These are phyloP conservation scores for Trebouxia gelatinosa DNA, from an alignment of 163 green algal genomes.

Conservation along the genomic window DNA sequence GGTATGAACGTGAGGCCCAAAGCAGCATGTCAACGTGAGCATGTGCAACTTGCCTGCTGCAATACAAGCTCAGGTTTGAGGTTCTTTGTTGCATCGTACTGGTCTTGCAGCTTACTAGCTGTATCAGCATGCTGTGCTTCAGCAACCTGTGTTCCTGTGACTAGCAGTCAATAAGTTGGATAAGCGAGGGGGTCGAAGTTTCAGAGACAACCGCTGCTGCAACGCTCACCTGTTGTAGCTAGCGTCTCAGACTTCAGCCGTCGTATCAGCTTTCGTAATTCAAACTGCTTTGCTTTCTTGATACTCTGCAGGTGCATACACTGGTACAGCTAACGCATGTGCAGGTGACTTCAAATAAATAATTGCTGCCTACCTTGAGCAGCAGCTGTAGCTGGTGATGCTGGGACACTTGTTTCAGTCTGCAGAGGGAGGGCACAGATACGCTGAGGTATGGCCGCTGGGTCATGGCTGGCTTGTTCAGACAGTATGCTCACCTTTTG, in stretches of 20 bases:
- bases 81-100: background rate
- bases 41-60: background rate
- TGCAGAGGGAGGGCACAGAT: too few species aligned
- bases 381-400: background rate
- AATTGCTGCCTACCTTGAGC: background rate
- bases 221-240: background rate
- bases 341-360: too few species aligned
- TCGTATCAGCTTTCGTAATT: conserved; percentile 21
- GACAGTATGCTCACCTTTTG: too few species aligned
- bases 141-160: too few species aligned
- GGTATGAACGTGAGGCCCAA: too few species aligned
- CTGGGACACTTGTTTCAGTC: background rate
- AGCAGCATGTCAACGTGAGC: too few species aligned
- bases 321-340: too few species aligned
- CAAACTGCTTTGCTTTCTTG: conserved; percentile 32
- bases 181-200: too few species aligned
- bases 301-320: background rate
- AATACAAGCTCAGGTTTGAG: background rate
- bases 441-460: too few species aligned
- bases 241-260: conserved; percentile 20
- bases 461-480: too few species aligned
- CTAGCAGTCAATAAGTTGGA: too few species aligned
- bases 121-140: background rate
- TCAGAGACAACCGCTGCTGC: too few species aligned
- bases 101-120: background rate